Percentiles rank a stretch among this genome's conserved stretches.
Evolutionary conservation across 1,139 yeast species (phyloP).

Genomic region (Debaryomycetaceae sp.): DNA sequence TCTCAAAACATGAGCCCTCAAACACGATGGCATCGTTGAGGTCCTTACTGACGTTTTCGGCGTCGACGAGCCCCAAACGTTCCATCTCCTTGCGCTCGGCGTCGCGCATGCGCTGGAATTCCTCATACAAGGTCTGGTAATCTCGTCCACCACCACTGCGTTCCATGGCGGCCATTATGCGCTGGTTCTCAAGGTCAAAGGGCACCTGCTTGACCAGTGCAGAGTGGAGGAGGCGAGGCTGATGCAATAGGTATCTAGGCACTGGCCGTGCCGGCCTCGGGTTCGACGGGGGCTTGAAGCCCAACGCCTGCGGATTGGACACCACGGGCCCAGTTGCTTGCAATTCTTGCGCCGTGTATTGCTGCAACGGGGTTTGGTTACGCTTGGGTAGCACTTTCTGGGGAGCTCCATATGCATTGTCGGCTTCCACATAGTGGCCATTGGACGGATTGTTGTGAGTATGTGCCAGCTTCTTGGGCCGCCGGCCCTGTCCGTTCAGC

Average conservation of each 20-base stretch:
- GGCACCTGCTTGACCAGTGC: constrained; percentile 30
- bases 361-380: constrained; percentile 20
- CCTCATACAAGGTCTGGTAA: constrained; percentile 43
- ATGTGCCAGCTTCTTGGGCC: constrained; percentile 1
- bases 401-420: constrained; percentile 18
- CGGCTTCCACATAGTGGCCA: no score
- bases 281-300: constrained; percentile 17
- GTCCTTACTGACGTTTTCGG: constrained; percentile 76
- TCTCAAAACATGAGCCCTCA: constrained; percentile 83
- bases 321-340: constrained; percentile 26
- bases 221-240: constrained; percentile 33
- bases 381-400: constrained; percentile 20
- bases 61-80: constrained; percentile 76
- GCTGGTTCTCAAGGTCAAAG: constrained; percentile 43
- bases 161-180: constrained; percentile 35
- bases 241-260: constrained; percentile 35
- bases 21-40: constrained; percentile 83
- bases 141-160: constrained; percentile 28
- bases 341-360: constrained; percentile 19
- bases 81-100: constrained; percentile 81
- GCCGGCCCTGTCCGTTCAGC: no score
- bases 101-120: constrained; percentile 70
- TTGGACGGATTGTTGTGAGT: background rate
- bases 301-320: constrained; percentile 24
- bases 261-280: constrained; percentile 23